These are phyloP conservation scores for Apiotrichum brassicae DNA, from an alignment of 1,284 basidiomycete species.

Conservation along the genomic window DNA sequence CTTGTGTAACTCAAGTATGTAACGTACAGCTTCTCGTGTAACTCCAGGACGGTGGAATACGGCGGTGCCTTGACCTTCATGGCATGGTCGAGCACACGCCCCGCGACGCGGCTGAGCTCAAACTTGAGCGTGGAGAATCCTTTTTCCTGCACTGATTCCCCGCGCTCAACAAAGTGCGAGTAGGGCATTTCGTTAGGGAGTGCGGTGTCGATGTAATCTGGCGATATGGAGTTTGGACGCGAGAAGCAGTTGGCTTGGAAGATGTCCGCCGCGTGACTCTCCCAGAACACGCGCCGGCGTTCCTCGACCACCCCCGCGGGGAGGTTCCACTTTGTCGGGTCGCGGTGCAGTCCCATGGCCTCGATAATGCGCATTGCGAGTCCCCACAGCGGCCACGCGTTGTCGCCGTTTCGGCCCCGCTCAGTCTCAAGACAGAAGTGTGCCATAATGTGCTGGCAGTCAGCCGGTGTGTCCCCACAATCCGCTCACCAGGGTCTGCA, in stretches of 20 bases:
- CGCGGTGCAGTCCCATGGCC: slow-evolving; percentile 41
- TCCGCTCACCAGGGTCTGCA: slow-evolving; percentile 25
- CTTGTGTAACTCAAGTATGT: neutral
- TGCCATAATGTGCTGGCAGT: slow-evolving; percentile 21
- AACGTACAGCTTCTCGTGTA: slow-evolving; percentile 20
- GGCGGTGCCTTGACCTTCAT: slow-evolving; percentile 10
- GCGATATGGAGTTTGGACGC: slow-evolving; percentile 19
- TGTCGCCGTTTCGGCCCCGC: slow-evolving; percentile 32
- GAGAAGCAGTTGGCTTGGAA: slow-evolving; percentile 35
- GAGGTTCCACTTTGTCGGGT: slow-evolving; percentile 34
- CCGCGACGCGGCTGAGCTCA: slow-evolving; percentile 4
- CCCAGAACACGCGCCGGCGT: slow-evolving; percentile 34
- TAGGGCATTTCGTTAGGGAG: slow-evolving; percentile 6
- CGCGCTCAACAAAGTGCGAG: neutral
- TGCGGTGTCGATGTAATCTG: slow-evolving; percentile 19
- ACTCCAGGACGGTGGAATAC: slow-evolving; percentile 10
- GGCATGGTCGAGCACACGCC: slow-evolving; percentile 14
- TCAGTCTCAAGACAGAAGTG: slow-evolving; percentile 28
- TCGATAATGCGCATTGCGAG: slow-evolving; percentile 32
- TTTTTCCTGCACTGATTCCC: neutral
- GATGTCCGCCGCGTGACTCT: slow-evolving; percentile 24
- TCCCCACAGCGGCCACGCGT: slow-evolving; percentile 39
- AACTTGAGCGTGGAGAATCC: slow-evolving; percentile 25
- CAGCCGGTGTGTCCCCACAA: neutral
- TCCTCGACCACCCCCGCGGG: slow-evolving; percentile 26